Conservation (phyloP, 257 asterid genomes). For the Solanum piurae region DNA sequence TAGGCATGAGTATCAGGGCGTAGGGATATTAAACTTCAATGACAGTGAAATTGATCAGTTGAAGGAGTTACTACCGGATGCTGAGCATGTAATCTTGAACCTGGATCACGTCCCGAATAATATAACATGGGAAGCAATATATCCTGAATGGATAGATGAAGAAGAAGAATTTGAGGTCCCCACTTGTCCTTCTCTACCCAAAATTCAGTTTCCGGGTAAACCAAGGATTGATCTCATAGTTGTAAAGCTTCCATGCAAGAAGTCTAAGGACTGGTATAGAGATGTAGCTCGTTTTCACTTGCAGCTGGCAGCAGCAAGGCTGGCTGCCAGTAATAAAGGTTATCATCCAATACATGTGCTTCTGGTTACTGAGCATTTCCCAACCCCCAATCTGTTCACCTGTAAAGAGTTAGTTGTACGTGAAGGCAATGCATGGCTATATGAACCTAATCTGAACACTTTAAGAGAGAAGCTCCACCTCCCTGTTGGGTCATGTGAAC, state of each 20-base stretch:
- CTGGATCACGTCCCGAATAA: slow-evolving; percentile 43
- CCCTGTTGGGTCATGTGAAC: slow-evolving; percentile 94
- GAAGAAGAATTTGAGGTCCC: slow-evolving; percentile 88
- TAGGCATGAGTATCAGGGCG: slow-evolving; percentile 45
- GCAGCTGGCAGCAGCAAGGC: slow-evolving; percentile 76
- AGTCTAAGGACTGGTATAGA: slow-evolving; percentile 65
- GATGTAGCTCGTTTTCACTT: slow-evolving; percentile 81
- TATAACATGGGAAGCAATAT: slow-evolving; percentile 78
- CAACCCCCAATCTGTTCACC: slow-evolving; percentile 71
- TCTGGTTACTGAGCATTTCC: slow-evolving; percentile 71
- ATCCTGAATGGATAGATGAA: slow-evolving; percentile 96
- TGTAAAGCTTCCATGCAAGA: slow-evolving; percentile 81
- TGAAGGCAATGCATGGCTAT: slow-evolving; percentile 73
- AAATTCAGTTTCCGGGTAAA: slow-evolving; percentile 40
- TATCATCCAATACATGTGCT: slow-evolving; percentile 56
- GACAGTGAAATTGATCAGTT: slow-evolving; percentile 52
- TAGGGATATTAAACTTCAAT: slow-evolving; percentile 69
- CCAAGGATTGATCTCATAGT: slow-evolving; percentile 73
- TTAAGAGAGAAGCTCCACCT: slow-evolving; percentile 71
- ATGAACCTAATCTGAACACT: slow-evolving; percentile 47
- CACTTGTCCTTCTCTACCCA: slow-evolving; percentile 67
- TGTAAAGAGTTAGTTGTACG: slow-evolving; percentile 68
- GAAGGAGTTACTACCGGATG: slow-evolving; percentile 55
- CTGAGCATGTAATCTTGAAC: slow-evolving; percentile 50
- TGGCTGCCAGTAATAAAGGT: slow-evolving; percentile 67